Conservation (phyloP, 169 alveolate genomes). For the Babesia gibsoni region DNA sequence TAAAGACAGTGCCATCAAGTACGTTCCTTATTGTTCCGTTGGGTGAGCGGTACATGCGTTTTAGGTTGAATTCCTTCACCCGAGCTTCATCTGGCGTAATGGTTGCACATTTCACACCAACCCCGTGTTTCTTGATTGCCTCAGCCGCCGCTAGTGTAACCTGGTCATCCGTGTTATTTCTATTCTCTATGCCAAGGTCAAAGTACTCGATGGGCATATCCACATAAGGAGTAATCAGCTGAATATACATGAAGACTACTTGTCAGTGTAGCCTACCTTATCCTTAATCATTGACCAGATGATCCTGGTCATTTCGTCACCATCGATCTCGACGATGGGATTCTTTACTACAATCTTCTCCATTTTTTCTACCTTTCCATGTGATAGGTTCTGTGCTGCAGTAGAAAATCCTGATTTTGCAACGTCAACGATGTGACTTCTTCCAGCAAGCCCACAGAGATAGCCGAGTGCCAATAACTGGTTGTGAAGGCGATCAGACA, state of each 20-base stretch:
- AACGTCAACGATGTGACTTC: not conserved
- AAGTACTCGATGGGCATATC: slow-evolving; percentile 87
- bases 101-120: slow-evolving; percentile 95
- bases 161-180: slow-evolving; percentile 90
- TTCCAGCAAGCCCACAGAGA: not conserved
- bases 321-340: slow-evolving; percentile 93
- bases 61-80: slow-evolving; percentile 88
- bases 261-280: slow-evolving; percentile 35
- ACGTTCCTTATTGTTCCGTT: slow-evolving; percentile 93
- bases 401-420: slow-evolving; percentile 9
- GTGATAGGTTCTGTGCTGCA: not conserved
- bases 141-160: slow-evolving; percentile 95
- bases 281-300: slow-evolving; percentile 91
- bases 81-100: slow-evolving; percentile 96
- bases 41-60: slow-evolving; percentile 93
- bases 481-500: not conserved
- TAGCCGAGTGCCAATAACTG: slow-evolving; percentile 43
- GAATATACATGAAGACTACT: not conserved
- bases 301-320: slow-evolving; percentile 94
- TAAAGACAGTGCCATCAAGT: slow-evolving; percentile 92
- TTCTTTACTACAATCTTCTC: slow-evolving; percentile 75
- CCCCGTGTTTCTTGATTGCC: slow-evolving; percentile 86
- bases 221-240: slow-evolving; percentile 87
- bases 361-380: not conserved
- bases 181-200: slow-evolving; percentile 86